A percentile compares a stretch with the other conserved stretches of the same genome.
phyloP scores from a whole-genome alignment of 2,329 filamentous ascomycete genomes.

The Alternaria postmessia region DNA sequence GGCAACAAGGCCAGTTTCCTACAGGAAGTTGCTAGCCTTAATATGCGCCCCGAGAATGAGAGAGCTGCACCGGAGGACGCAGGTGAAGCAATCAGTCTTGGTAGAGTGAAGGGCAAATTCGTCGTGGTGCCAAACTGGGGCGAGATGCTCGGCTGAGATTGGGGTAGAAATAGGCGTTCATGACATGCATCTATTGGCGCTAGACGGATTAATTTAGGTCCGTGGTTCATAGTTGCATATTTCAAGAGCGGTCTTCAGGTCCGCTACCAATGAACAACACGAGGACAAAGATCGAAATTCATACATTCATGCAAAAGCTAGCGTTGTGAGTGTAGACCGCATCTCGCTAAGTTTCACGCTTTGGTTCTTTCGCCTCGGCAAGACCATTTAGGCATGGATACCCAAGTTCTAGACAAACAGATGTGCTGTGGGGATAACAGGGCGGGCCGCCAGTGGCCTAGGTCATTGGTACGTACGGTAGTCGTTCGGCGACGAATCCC shows the following conservation, averaged over 20 bases:
- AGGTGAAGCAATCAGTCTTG: conserved; percentile 64
- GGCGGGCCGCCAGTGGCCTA: not conserved
- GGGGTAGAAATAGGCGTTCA: not conserved
- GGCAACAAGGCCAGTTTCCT: conserved; percentile 66
- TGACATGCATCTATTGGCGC: conserved; percentile 5
- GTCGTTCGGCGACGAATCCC: conserved; percentile 9
- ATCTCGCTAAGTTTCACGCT: not conserved
- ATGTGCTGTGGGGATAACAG: not conserved
- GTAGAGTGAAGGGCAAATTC: conserved; percentile 70
- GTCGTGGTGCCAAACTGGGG: conserved; percentile 69
- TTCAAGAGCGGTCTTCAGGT: not conserved
- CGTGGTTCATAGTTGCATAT: not conserved
- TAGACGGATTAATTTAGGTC: not conserved
- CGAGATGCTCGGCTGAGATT: conserved; percentile 54
- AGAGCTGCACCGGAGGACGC: conserved; percentile 46
- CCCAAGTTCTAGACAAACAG: not conserved
- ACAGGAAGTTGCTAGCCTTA: conserved; percentile 63
- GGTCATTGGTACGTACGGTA: conserved; percentile 3
- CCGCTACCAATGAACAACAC: not conserved
- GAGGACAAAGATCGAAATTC: not conserved
- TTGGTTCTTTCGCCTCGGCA: not conserved
- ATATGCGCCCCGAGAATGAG: conserved; percentile 44
- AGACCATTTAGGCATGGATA: not conserved
- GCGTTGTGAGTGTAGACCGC: not conserved
- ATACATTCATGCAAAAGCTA: not conserved